Percentiles rank a stretch among this genome's conserved stretches.
Conservation (phyloP, 2,329 filamentous ascomycete genomes). For the Alternaria novae-zelandiae region DNA sequence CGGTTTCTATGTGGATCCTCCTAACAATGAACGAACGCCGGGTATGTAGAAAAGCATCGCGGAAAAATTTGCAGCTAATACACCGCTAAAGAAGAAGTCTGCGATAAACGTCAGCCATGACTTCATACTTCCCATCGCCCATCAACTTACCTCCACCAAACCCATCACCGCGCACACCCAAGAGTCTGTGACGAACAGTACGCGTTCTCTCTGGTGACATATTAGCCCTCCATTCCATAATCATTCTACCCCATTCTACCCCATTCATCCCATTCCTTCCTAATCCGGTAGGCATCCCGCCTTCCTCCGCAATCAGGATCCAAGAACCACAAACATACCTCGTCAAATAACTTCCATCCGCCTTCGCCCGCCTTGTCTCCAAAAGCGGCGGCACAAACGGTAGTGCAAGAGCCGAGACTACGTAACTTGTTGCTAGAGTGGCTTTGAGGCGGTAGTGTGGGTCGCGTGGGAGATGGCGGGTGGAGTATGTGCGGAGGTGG, state of each 20-base stretch:
- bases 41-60: not conserved
- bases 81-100: not conserved
- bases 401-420: slow-evolving; percentile 47
- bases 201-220: slow-evolving; percentile 26
- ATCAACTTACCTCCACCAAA: not conserved
- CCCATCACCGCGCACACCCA: slow-evolving; percentile 29
- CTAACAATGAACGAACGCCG: not conserved
- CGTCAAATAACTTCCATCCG: slow-evolving; percentile 47
- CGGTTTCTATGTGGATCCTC: not conserved
- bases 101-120: not conserved
- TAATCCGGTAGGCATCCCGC: not conserved
- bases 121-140: not conserved
- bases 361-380: slow-evolving; percentile 45
- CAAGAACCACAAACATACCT: slow-evolving; percentile 34
- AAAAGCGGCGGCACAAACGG: slow-evolving; percentile 50
- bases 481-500: slow-evolving; percentile 46
- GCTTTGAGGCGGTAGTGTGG: slow-evolving; percentile 46
- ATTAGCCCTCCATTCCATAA: slow-evolving; percentile 3
- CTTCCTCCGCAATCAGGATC: too few relatives aligned
- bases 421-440: slow-evolving; percentile 46
- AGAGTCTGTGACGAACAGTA: slow-evolving; percentile 37
- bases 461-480: slow-evolving; percentile 39
- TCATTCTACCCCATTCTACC: too few relatives aligned
- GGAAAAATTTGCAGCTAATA: not conserved
- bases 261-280: not conserved